Conservation (phyloP, 768 basidiomycete species). For the Phlegmacium glaucopus region DNA sequence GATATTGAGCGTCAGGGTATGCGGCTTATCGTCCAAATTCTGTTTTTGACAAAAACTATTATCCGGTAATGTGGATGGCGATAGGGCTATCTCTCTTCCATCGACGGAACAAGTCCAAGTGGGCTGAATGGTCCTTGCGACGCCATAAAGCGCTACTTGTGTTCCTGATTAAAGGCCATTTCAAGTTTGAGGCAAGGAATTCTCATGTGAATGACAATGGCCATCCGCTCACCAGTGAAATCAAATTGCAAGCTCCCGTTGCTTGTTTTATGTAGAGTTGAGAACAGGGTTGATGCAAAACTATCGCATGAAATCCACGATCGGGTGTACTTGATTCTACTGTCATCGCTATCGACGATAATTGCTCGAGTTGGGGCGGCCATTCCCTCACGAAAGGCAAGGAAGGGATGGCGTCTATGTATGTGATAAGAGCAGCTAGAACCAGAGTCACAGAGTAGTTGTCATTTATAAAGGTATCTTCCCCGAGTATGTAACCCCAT, state of each 20-base stretch:
- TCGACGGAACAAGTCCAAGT: conserved; percentile 32
- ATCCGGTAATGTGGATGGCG: conserved; percentile 19
- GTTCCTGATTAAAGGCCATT: conserved; percentile 17
- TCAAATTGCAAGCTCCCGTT: too few species aligned
- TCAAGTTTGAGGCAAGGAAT: not conserved
- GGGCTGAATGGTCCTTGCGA: conserved; percentile 20
- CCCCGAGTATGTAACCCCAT: too few species aligned
- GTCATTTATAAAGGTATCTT: too few species aligned
- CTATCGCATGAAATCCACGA: conserved; percentile 10
- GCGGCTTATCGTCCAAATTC: conserved; percentile 18
- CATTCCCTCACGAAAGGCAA: not conserved
- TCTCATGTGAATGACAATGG: not conserved
- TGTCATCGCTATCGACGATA: conserved; percentile 20
- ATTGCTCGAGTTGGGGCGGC: conserved; percentile 10
- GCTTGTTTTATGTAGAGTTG: conserved; percentile 14
- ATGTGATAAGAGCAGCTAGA: too few species aligned
- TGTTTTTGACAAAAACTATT: conserved; percentile 30
- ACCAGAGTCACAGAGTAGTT: too few species aligned
- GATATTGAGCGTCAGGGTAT: conserved; percentile 24
- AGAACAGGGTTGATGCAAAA: conserved; percentile 15
- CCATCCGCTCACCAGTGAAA: not conserved
- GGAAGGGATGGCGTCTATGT: too few species aligned
- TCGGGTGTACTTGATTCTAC: conserved; percentile 15
- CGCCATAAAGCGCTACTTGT: conserved; percentile 20
- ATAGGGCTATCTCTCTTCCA: conserved; percentile 16